phyloP scores from a whole-genome alignment of 208 protist species.

The Crithidia sp. region DNA sequence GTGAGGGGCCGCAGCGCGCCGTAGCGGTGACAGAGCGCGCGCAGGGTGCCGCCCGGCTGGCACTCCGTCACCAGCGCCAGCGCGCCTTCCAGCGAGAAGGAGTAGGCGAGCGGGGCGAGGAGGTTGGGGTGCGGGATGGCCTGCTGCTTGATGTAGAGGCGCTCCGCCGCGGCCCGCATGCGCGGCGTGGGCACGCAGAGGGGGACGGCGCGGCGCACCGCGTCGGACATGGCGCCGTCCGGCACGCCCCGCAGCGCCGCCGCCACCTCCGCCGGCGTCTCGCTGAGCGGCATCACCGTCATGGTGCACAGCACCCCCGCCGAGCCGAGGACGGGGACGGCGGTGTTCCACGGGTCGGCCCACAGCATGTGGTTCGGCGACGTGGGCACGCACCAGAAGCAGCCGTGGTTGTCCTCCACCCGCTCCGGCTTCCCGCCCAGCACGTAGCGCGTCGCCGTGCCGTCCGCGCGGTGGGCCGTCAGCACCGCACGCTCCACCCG shows the following conservation, averaged over 20 bases:
- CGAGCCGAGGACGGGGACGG: not conserved
- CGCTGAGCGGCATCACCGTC: not conserved
- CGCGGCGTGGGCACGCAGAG: not conserved
- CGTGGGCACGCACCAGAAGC: not conserved
- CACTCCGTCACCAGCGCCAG: slow-evolving; percentile 37
- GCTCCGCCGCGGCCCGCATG: not conserved
- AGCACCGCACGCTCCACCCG: not conserved
- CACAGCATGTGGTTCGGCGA: not conserved
- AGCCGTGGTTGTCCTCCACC: not conserved
- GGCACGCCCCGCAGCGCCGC: not conserved
- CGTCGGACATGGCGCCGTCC: not conserved
- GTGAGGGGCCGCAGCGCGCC: slow-evolving; percentile 20
- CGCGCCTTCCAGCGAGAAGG: slow-evolving; percentile 14
- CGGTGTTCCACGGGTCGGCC: not conserved
- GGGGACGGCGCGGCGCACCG: not conserved
- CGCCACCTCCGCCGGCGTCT: not conserved
- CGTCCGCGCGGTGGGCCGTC: not conserved
- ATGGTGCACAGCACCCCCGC: not conserved
- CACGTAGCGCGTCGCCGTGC: not conserved
- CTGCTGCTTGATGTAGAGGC: slow-evolving; percentile 12
- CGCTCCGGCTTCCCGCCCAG: not conserved
- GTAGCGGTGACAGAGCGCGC: slow-evolving; percentile 32
- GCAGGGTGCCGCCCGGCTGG: slow-evolving; percentile 41
- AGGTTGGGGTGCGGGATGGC: slow-evolving; percentile 22
- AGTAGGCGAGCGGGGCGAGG: slow-evolving; percentile 12